Base-by-base conservation (phyloP, 2,329 filamentous ascomycete genomes). In the Rhynchosporium agropyri region DNA sequence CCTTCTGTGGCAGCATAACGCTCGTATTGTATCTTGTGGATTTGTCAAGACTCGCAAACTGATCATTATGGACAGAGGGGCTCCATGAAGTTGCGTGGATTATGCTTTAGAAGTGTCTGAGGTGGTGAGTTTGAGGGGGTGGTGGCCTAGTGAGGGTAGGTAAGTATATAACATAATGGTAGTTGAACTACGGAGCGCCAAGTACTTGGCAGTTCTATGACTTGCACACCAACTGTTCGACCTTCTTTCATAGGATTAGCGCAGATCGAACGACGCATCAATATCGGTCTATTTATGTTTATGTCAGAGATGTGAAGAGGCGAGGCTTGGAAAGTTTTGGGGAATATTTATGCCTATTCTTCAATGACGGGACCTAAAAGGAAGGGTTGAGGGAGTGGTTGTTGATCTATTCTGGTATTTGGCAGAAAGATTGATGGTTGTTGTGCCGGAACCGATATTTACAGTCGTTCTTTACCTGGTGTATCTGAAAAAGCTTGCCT, bases 401-500 rank as follows among this genome's bases (percentile, higher is more conserved):
- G 46, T 10, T 20, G 13, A 26, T 10, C 4, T 45, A 43, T 46
- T n/a, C 7, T n/a, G 43, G 15, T 42, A 42, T 54, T 12, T 6
- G 36, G 10, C 7, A 31, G 7, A 26, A 29, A 29, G 26, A 31
- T 29, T 2, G 9, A 13, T 7, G 15, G 2, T 4, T 26, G 20
- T 12, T 9, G 29, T 13, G 8, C 5, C 5, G 10, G 28, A 48
- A 26, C 3, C 8, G 42, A 8, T 20, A 31, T 28, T 15, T 49
- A 9, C 28, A 29, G 46, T 9, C 9, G n/a, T 4, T 20, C 10
- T 28, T n/a, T 54, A 54, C 28, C 51, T 54, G 20, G 61, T 63
- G 42, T 63, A 63, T 49, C 61, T 53, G 33, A 63, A 63, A 20
- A 63, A 63, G 29, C 54, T 63, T 13, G 61, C 61, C 38, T 58